A percentile compares a stretch with the other conserved stretches of the same genome.
Evolutionary conservation across 2,329 filamentous ascomycete genomes (phyloP).

Genomic region (Diaporthe destruens): DNA sequence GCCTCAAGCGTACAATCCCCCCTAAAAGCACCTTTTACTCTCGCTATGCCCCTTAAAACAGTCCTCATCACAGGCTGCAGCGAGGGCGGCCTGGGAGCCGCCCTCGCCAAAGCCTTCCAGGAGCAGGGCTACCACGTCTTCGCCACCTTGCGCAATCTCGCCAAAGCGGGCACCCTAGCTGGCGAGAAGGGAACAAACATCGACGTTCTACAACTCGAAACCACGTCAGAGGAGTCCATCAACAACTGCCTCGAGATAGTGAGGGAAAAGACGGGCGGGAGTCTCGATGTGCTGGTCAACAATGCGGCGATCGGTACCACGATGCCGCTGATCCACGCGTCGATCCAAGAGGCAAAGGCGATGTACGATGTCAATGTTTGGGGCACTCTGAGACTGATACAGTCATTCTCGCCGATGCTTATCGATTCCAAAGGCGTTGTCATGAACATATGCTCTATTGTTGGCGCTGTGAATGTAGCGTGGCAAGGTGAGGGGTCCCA

Average conservation of each 20-base stretch:
- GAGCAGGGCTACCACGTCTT: constrained; percentile 48
- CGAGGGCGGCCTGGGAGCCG: constrained; percentile 50
- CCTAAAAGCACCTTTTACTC: not conserved
- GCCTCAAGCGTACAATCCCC: not conserved
- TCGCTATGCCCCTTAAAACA: constrained; percentile 40
- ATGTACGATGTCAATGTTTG: constrained; percentile 62
- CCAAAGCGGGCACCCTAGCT: constrained; percentile 43
- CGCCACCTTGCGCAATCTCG: constrained; percentile 48
- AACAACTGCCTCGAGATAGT: constrained; percentile 33
- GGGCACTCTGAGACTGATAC: constrained; percentile 2
- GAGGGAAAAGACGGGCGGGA: constrained; percentile 48
- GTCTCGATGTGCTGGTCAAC: constrained; percentile 54
- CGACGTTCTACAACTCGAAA: constrained; percentile 49
- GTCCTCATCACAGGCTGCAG: constrained; percentile 54
- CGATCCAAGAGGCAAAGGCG: constrained; percentile 48
- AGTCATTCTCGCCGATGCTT: constrained; percentile 19
- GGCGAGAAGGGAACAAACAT: constrained; percentile 38
- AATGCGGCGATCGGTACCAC: constrained; percentile 54
- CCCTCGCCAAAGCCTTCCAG: constrained; percentile 50
- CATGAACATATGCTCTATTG: constrained; percentile 67
- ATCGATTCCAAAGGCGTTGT: constrained; percentile 64
- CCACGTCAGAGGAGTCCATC: constrained; percentile 43
- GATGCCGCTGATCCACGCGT: constrained; percentile 53
- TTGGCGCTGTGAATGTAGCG: not conserved
- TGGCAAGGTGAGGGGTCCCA: constrained; percentile 11